Percentiles rank a stretch among this genome's conserved stretches.
phyloP scores from a whole-genome alignment of 805 yeast species.

The Candida broadrunensis region DNA sequence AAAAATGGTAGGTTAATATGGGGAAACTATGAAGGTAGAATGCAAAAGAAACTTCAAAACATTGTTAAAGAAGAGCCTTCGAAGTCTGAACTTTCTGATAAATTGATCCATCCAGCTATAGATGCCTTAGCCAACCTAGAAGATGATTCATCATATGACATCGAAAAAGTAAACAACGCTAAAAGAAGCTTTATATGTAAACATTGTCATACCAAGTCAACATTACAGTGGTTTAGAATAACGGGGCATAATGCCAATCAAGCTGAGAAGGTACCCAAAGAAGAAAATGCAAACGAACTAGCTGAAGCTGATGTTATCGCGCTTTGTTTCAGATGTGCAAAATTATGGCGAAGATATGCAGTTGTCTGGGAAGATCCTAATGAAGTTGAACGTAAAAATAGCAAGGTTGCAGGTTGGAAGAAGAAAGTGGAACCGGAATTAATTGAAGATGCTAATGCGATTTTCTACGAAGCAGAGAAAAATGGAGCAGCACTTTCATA shows the following conservation, averaged over 20 bases:
- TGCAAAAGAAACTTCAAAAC: conserved; percentile 53
- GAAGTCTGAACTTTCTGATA: conserved; percentile 4
- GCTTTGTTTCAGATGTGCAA: conserved; percentile 82
- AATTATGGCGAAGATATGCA: conserved; percentile 88
- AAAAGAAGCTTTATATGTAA: conserved; percentile 57
- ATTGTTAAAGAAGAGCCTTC: conserved; percentile 8
- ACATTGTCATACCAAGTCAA: conserved; percentile 59
- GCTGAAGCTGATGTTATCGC: conserved; percentile 43
- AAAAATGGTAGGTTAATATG: conserved; percentile 70
- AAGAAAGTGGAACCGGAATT: conserved; percentile 66
- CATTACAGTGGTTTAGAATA: conserved; percentile 66
- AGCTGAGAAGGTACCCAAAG: conserved; percentile 15
- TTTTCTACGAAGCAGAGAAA: conserved; percentile 47
- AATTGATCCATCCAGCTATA: conserved; percentile 6
- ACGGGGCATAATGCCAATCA: conserved; percentile 55
- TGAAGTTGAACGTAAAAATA: conserved; percentile 53
- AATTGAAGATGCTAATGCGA: conserved; percentile 56
- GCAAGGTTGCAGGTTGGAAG: conserved; percentile 52
- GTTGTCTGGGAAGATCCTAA: conserved; percentile 80
- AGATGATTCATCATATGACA: conserved; percentile 73
- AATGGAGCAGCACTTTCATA: conserved; percentile 20
- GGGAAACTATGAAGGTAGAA: conserved; percentile 76
- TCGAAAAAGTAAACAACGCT: conserved; percentile 41
- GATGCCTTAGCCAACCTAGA: conserved; percentile 60
- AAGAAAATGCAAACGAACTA: conserved; percentile 8